A percentile compares a stretch with the other conserved stretches of the same genome.
phyloP scores from a whole-genome alignment of 2,329 filamentous ascomycete species.

The Colletotrichum filicis region DNA sequence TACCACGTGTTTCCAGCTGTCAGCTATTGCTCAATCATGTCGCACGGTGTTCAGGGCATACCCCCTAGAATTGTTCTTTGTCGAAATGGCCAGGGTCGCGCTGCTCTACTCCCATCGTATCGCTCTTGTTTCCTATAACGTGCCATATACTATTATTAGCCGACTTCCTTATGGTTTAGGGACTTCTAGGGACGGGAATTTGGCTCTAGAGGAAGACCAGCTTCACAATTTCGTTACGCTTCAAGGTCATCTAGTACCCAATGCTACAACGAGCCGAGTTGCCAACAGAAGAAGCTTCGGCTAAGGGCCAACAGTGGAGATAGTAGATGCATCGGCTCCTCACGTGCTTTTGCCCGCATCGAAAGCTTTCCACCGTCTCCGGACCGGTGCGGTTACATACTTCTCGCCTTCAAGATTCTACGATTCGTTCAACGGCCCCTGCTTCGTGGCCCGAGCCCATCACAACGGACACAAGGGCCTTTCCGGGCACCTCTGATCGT shows the following conservation, averaged over 20 bases:
- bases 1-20: slow-evolving; percentile 5
- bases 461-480: not conserved
- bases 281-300: not conserved
- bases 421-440: not conserved
- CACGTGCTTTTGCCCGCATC: not conserved
- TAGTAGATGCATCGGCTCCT: not conserved
- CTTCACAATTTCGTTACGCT: not conserved
- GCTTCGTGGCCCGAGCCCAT: not conserved
- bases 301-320: too few relatives aligned
- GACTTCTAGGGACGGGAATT: not conserved
- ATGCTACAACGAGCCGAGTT: not conserved
- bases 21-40: not conserved
- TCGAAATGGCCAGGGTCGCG: not conserved
- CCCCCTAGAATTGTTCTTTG: not conserved
- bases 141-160: slow-evolving; percentile 1
- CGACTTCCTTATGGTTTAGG: too few relatives aligned
- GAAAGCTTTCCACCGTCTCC: not conserved
- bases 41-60: not conserved
- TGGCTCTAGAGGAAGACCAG: not conserved
- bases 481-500: not conserved
- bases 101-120: not conserved
- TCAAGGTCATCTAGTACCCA: not conserved
- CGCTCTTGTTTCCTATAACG: not conserved
- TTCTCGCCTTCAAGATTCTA: not conserved
- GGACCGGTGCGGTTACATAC: not conserved